Evolutionary conservation across 257 asterid genomes (phyloP).

Genomic region (Solanum paucissectum): DNA sequence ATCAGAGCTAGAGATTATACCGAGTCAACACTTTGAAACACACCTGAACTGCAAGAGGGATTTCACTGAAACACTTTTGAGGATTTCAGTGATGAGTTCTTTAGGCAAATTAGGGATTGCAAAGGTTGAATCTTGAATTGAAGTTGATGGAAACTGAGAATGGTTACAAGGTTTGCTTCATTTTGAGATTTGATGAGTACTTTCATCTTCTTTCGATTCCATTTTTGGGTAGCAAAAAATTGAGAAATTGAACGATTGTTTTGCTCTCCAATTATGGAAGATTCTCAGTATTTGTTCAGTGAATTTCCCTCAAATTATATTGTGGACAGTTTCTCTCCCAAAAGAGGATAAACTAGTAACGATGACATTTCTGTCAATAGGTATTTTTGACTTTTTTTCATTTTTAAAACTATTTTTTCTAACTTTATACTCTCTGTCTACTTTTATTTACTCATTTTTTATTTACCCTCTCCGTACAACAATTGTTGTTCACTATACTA

Average conservation of each 20-base stretch:
- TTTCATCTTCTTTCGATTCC: neutral
- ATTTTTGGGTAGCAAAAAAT: neutral
- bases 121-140: neutral
- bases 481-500: too few relatives aligned
- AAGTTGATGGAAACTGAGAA: too few relatives aligned
- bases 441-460: too few relatives aligned
- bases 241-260: neutral
- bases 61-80: conserved; percentile 28
- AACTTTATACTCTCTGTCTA: too few relatives aligned
- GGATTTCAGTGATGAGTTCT: conserved; percentile 34
- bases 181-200: neutral
- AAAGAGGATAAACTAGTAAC: too few relatives aligned
- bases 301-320: neutral
- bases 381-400: too few relatives aligned
- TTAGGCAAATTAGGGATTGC: conserved; percentile 7
- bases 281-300: neutral
- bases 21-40: conserved; percentile 40
- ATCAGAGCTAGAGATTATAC: conserved; percentile 20
- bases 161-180: neutral
- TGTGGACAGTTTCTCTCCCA: neutral
- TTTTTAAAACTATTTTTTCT: too few relatives aligned
- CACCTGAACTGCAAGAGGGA: conserved; percentile 14
- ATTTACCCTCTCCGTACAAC: too few relatives aligned
- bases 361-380: too few relatives aligned
- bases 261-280: neutral